Conservation (phyloP, 2,329 filamentous ascomycete species). For the Ambrosiella cleistominuta region DNA sequence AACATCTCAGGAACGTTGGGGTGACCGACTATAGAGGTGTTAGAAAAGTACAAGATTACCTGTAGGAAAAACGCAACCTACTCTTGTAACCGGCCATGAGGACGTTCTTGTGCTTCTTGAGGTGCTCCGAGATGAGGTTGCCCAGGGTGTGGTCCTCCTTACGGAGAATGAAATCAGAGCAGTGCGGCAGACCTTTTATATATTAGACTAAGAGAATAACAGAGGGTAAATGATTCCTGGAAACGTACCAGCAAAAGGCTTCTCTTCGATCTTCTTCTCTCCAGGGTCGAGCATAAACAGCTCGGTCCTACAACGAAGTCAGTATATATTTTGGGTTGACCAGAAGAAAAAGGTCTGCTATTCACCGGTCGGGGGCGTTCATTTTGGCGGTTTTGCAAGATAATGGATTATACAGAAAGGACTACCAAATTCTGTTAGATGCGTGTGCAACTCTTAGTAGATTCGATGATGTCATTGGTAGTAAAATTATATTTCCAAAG, state of each 20-base stretch:
- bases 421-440: too few relatives aligned
- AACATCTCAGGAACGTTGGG: constrained; percentile 44
- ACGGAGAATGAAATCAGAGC: constrained; percentile 85
- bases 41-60: neutral
- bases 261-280: constrained; percentile 86
- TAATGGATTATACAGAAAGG: too few relatives aligned
- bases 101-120: constrained; percentile 70
- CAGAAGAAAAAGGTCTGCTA: constrained; percentile 10
- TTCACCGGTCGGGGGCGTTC: constrained; percentile 41
- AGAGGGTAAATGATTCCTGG: neutral
- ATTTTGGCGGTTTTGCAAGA: constrained; percentile 20
- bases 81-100: constrained; percentile 86
- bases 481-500: too few relatives aligned
- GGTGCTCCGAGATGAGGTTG: constrained; percentile 72
- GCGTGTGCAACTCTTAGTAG: too few relatives aligned
- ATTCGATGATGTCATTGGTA: too few relatives aligned
- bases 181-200: constrained; percentile 64
- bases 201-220: neutral
- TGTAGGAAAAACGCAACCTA: constrained; percentile 21
- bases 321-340: constrained; percentile 4
- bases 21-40: constrained; percentile 29
- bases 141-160: constrained; percentile 95
- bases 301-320: constrained; percentile 52
- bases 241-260: constrained; percentile 62
- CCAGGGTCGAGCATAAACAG: constrained; percentile 73